phyloP scores from a whole-genome alignment of 805 yeast species.

The Candida andamanensis region DNA sequence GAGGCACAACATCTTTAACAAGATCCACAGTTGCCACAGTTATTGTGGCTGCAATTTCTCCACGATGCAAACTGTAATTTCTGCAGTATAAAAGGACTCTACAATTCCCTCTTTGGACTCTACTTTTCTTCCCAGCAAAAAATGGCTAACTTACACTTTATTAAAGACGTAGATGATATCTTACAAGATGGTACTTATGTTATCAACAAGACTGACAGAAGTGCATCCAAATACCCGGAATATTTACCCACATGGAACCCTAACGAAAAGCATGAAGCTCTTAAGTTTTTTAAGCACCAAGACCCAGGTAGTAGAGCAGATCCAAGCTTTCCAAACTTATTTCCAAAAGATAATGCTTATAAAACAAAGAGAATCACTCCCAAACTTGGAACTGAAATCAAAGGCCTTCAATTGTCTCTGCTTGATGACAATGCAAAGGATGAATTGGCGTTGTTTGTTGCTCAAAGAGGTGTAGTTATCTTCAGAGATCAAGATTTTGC shows the following conservation, averaged over 20 bases:
- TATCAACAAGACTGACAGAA: constrained; percentile 35
- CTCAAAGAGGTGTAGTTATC: constrained; percentile 64
- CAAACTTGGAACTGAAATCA: constrained; percentile 61
- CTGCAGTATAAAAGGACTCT: no score
- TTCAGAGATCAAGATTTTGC: constrained; percentile 66
- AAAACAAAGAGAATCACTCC: constrained; percentile 50
- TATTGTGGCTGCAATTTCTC: no score
- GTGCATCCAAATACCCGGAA: constrained; percentile 40
- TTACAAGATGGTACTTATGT: constrained; percentile 46
- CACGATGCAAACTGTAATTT: no score
- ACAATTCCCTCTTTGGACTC: no score
- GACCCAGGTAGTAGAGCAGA: constrained; percentile 73
- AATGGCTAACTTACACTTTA: no score
- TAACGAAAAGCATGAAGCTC: constrained; percentile 45
- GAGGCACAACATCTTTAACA: no score
- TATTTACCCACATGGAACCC: constrained; percentile 70
- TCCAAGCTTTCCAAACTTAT: constrained; percentile 46
- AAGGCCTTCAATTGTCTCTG: constrained; percentile 54
- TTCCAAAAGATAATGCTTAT: constrained; percentile 28
- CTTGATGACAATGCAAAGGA: constrained; percentile 53
- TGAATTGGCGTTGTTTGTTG: constrained; percentile 64
- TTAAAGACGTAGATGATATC: constrained; percentile 46
- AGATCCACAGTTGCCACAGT: no score
- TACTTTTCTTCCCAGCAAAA: no score
- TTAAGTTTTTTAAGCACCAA: constrained; percentile 48